Percentiles rank a stretch among this genome's conserved stretches.
phyloP scores from a whole-genome alignment of 352 stramenopile genomes.

The Globisporangium ultimum region DNA sequence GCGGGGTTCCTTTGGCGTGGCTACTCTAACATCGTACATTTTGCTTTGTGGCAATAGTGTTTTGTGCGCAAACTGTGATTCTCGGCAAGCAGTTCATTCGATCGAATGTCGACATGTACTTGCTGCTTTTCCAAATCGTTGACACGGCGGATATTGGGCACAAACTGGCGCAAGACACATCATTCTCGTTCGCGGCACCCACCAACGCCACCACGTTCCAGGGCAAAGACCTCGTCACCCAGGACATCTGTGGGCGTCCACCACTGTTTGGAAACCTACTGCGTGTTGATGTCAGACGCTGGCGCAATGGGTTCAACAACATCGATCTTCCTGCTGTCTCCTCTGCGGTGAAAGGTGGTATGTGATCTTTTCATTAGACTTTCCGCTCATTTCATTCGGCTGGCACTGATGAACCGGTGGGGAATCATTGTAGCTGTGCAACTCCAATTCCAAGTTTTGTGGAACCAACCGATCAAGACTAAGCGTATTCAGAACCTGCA shows the following conservation, averaged over 20 bases:
- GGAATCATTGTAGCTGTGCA: slow-evolving; percentile 11
- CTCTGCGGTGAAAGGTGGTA: slow-evolving; percentile 45
- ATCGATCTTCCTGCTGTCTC: slow-evolving; percentile 53
- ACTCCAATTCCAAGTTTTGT: slow-evolving; percentile 19
- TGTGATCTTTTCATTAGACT: slow-evolving; percentile 4
- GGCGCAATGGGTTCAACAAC: slow-evolving; percentile 42
- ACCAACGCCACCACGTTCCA: slow-evolving; percentile 13
- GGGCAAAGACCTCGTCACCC: slow-evolving; percentile 47
- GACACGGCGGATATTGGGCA: slow-evolving; percentile 49
- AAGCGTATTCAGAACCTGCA: slow-evolving; percentile 21
- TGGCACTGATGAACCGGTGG: not conserved
- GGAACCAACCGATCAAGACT: slow-evolving; percentile 13
- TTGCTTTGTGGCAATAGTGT: slow-evolving; percentile 24
- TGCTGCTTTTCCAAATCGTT: slow-evolving; percentile 64
- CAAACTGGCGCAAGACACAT: slow-evolving; percentile 25
- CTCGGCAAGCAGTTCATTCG: slow-evolving; percentile 45
- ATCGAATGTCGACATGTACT: slow-evolving; percentile 34
- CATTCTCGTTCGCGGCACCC: slow-evolving; percentile 39
- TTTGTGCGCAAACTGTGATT: slow-evolving; percentile 54
- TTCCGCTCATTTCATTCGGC: too few relatives aligned
- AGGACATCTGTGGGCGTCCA: slow-evolving; percentile 22
- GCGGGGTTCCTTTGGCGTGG: not conserved
- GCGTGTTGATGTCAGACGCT: slow-evolving; percentile 39
- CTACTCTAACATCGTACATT: not conserved
- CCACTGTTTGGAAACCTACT: slow-evolving; percentile 70